Evolutionary conservation across 805 yeast species (phyloP), one percentile per base, ranked within the genome.

Genomic region (Teunomyces funiuensis): DNA sequence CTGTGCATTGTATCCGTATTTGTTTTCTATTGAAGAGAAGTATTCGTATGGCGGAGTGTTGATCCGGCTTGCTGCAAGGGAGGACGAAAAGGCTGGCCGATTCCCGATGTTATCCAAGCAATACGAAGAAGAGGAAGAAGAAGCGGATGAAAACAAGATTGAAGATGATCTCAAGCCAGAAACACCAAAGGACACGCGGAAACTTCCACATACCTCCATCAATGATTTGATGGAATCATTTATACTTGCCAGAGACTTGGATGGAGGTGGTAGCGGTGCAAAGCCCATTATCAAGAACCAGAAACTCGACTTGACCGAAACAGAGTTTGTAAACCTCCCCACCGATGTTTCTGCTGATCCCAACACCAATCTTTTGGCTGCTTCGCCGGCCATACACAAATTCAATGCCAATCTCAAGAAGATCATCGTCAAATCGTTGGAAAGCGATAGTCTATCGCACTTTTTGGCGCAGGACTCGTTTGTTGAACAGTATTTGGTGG

Each of bases 61-160:
- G 47, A 71, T 73, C 9, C 65, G 82, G 34, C 55, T 88, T 9
- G 93, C 96, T 1, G 86, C 77, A 58, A 74, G 76, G 31, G 95
- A 87, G 48, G 96, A 89, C 57, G 84, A 80, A 47, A 77, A 78
- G 49, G 67, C 80, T 11, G 79, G 89, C 2, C 70, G 69, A 17
- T 77, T 84, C 50, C 68, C 71, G 0, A 26, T 30, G 7, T 51
- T 68, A 20, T 41, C 57, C 2, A 43, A 46, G 28, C 31, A 17
- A 2, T 16, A 39, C 5, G 46, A 26, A 2, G 45, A 37, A 13
- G 36, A 25, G 5, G 45, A 42, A 15, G 48, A 42, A n/a, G 37
- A 41, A 29, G 28, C 20, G 3, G 36, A 41, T 3, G 36, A 37
- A 8, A 25, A 31, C 13, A 42, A 40, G 15, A 14, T 10, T 13